A percentile compares a stretch with the other conserved stretches of the same genome.
Conservation (phyloP, 2,329 filamentous ascomycete genomes). For the Ascochyta fabae region DNA sequence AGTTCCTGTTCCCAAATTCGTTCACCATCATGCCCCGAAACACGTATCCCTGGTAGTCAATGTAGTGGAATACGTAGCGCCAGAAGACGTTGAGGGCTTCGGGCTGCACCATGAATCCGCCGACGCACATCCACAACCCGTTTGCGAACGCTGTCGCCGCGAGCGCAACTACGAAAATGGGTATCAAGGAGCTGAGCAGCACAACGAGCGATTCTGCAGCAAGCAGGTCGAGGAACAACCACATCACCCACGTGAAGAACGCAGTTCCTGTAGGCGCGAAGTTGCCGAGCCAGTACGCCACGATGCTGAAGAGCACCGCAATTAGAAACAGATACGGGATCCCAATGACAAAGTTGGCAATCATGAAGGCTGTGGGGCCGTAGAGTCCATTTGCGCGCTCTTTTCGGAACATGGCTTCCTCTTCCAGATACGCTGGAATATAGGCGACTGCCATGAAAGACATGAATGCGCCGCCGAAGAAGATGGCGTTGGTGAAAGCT, state of each 20-base stretch:
- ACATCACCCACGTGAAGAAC: slow-evolving; percentile 82
- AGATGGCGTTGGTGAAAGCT: slow-evolving; percentile 81
- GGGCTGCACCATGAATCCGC: slow-evolving; percentile 79
- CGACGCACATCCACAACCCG: slow-evolving; percentile 87
- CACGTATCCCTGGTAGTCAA: slow-evolving; percentile 85
- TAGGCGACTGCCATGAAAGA: slow-evolving; percentile 72
- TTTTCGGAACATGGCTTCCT: slow-evolving; percentile 74
- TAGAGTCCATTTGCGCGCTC: slow-evolving; percentile 84
- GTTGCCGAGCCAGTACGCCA: slow-evolving; percentile 81
- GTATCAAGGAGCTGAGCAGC: slow-evolving; percentile 73
- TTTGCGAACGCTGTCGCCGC: slow-evolving; percentile 85
- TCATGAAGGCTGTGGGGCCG: slow-evolving; percentile 72
- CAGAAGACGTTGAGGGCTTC: slow-evolving; percentile 80
- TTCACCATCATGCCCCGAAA: slow-evolving; percentile 96
- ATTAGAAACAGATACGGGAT: slow-evolving; percentile 83
- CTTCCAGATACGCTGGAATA: slow-evolving; percentile 82
- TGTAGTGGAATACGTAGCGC: slow-evolving; percentile 87
- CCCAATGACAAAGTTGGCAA: slow-evolving; percentile 83
- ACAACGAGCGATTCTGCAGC: slow-evolving; percentile 85
- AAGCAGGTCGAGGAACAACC: slow-evolving; percentile 83
- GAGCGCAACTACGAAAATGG: slow-evolving; percentile 79
- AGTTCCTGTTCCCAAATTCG: slow-evolving; percentile 73
- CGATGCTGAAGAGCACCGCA: slow-evolving; percentile 73
- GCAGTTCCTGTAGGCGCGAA: slow-evolving; percentile 69
- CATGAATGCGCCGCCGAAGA: slow-evolving; percentile 61